These are phyloP conservation scores for Phialocephala subalpina DNA, from an alignment of 2,329 filamentous ascomycete genomes.

Conservation along the genomic window DNA sequence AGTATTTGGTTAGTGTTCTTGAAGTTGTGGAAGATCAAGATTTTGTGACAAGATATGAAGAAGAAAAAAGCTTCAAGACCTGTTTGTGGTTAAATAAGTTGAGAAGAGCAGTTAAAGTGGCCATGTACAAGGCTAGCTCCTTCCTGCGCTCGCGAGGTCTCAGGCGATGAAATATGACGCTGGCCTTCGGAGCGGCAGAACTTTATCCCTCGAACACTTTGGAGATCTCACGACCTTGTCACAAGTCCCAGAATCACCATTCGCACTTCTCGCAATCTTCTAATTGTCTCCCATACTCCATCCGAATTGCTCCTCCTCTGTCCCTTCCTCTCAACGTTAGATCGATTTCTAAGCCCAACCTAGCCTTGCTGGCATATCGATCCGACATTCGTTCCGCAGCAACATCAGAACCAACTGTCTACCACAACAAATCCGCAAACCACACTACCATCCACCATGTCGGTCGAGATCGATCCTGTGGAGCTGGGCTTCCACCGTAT, in stretches of 20 bases:
- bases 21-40: too few species aligned
- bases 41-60: too few species aligned
- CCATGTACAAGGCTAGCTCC: not conserved
- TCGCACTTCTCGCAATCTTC: not conserved
- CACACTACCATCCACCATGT: slow-evolving; percentile 68
- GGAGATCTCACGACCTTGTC: not conserved
- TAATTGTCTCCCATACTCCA: not conserved
- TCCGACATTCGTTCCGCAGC: slow-evolving; percentile 8
- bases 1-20: not conserved
- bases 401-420: not conserved
- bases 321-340: slow-evolving; percentile 5
- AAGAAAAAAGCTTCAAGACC: not conserved
- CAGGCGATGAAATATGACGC: not conserved
- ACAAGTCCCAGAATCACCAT: slow-evolving; percentile 2
- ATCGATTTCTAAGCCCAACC: not conserved
- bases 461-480: slow-evolving; percentile 88
- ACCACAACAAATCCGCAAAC: not conserved
- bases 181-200: not conserved
- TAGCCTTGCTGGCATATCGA: not conserved
- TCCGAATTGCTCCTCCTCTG: not conserved
- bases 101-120: not conserved
- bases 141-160: not conserved
- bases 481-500: slow-evolving; percentile 95
- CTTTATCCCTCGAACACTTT: not conserved
- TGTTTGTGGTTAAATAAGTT: not conserved